These are phyloP conservation scores for Penicillium turbatum DNA, from an alignment of 495 filamentous ascomycete species.

Conservation along the genomic window DNA sequence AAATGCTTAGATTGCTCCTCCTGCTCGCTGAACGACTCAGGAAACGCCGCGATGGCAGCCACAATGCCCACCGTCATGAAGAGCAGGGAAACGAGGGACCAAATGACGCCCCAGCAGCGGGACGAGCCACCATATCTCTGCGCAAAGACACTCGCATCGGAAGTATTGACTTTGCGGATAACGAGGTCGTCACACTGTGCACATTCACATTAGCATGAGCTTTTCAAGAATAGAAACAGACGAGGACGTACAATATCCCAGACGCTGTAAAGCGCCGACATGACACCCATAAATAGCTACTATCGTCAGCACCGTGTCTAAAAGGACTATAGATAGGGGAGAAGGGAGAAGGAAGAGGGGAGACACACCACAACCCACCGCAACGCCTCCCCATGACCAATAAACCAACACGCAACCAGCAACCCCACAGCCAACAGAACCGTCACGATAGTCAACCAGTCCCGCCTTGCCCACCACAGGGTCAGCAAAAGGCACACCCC, in stretches of 20 bases:
- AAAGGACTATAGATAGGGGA: no score
- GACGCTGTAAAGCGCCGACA: conserved; percentile 71
- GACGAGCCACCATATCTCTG: conserved; percentile 72
- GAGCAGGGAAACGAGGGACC: conserved; percentile 63
- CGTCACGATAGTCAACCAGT: conserved; percentile 72
- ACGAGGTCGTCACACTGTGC: conserved; percentile 74
- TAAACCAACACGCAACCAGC: conserved; percentile 75
- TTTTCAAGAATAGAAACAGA: not conserved
- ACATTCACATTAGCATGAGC: not conserved
- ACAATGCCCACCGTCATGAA: conserved; percentile 73
- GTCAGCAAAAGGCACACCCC: conserved; percentile 72
- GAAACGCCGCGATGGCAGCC: conserved; percentile 71
- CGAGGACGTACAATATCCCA: conserved; percentile 80
- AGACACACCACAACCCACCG: conserved; percentile 61
- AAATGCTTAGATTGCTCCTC: conserved; percentile 64
- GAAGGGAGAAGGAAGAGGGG: not conserved
- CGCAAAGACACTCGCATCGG: conserved; percentile 75
- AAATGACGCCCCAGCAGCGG: conserved; percentile 77
- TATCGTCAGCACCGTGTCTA: no score
- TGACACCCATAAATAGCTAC: conserved; percentile 72
- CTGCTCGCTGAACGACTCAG: conserved; percentile 61
- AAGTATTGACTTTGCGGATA: conserved; percentile 73
- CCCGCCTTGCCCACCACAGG: conserved; percentile 72
- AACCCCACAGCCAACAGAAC: conserved; percentile 64
- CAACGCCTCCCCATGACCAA: conserved; percentile 66